Conservation (phyloP, 176 grass and related monocot genomes). For the Areca catechu region DNA sequence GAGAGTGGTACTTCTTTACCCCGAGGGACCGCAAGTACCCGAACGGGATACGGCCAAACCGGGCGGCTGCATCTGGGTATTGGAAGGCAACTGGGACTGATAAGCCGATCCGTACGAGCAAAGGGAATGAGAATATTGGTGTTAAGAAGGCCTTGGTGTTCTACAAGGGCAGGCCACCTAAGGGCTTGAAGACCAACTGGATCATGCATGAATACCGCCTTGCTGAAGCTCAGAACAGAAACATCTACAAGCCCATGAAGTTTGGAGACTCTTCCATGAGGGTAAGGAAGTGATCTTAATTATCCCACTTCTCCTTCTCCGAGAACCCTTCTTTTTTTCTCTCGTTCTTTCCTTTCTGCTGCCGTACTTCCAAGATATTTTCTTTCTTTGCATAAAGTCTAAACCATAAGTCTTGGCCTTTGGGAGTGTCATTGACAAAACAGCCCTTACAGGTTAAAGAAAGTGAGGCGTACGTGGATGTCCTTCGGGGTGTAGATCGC, state of each 20-base stretch:
- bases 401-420: no score
- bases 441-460: no score
- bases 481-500: no score
- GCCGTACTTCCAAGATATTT: no score
- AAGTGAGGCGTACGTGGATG: no score
- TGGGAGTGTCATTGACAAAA: no score
- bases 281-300: slow-evolving; percentile 28
- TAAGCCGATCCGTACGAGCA: slow-evolving; percentile 61
- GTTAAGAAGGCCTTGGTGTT: slow-evolving; percentile 97
- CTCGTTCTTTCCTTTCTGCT: neutral
- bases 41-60: slow-evolving; percentile 84
- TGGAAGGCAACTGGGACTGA: slow-evolving; percentile 98
- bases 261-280: slow-evolving; percentile 88
- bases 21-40: slow-evolving; percentile 91
- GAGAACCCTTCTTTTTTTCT: no score
- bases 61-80: slow-evolving; percentile 72
- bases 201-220: slow-evolving; percentile 99
- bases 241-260: slow-evolving; percentile 61
- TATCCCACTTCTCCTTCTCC: no score
- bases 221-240: slow-evolving; percentile 32
- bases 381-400: no score
- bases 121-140: slow-evolving; percentile 42
- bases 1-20: slow-evolving; percentile 96
- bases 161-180: slow-evolving; percentile 80
- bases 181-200: slow-evolving; percentile 81